phyloP scores from a whole-genome alignment of 108 stramenopile species.

The Stephanodiscus minutulus region DNA sequence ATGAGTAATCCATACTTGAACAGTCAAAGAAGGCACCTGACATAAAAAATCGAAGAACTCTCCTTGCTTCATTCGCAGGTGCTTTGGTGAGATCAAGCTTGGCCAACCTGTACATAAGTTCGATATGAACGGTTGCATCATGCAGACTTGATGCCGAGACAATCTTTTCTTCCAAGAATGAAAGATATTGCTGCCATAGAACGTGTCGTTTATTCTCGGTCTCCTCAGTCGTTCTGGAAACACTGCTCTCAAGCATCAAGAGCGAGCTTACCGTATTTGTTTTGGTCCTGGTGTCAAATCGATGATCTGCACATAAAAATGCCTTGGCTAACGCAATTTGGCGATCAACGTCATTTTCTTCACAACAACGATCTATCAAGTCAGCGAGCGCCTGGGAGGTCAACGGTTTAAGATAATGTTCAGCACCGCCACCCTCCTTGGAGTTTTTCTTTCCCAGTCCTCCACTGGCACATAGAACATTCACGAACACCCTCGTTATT shows the following conservation, averaged over 20 bases:
- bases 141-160: constrained; percentile 41
- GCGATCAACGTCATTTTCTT: constrained; percentile 30
- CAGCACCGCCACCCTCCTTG: constrained; percentile 9
- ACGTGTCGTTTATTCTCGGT: constrained; percentile 3
- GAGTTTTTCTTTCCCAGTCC: constrained; percentile 31
- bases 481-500: constrained; percentile 62
- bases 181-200: constrained; percentile 44
- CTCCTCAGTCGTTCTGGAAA: constrained; percentile 24
- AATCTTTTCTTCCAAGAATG: constrained; percentile 43
- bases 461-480: constrained; percentile 61
- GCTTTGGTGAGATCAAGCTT: constrained; percentile 35
- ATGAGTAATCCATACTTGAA: constrained; percentile 15
- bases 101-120: constrained; percentile 46
- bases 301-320: constrained; percentile 57
- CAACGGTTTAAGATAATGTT: constrained; percentile 45
- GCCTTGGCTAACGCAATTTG: constrained; percentile 60
- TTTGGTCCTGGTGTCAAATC: constrained; percentile 77
- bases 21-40: constrained; percentile 78
- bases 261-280: constrained; percentile 58
- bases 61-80: constrained; percentile 36
- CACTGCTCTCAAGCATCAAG: constrained; percentile 39
- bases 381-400: constrained; percentile 24
- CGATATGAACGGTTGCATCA: constrained; percentile 29
- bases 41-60: constrained; percentile 67
- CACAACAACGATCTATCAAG: constrained; percentile 26